phyloP scores from a whole-genome alignment of 164 flowering plant species.

The Liriodendron chinense region DNA sequence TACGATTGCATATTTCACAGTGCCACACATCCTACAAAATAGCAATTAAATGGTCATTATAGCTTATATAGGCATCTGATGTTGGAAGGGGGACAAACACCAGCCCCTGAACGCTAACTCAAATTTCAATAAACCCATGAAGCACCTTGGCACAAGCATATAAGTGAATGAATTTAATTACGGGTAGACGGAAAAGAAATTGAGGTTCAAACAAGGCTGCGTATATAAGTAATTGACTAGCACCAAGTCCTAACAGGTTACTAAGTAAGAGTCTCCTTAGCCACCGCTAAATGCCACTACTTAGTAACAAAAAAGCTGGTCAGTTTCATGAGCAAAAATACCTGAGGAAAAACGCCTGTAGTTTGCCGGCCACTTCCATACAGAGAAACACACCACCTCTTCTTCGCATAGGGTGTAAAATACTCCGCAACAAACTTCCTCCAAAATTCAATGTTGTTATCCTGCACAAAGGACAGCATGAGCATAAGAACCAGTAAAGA shows the following conservation, averaged over 20 bases:
- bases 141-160: too few relatives aligned
- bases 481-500: not conserved
- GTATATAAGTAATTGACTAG: not conserved
- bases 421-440: conserved; percentile 91
- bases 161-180: too few relatives aligned
- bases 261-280: too few relatives aligned
- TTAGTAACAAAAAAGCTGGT: not conserved
- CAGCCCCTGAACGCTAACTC: not conserved
- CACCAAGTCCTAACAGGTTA: too few relatives aligned
- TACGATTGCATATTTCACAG: conserved; percentile 96
- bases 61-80: conserved; percentile 1
- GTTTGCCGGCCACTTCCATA: conserved; percentile 97
- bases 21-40: conserved; percentile 94
- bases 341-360: conserved; percentile 99
- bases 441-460: conserved; percentile 97
- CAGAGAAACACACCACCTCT: conserved; percentile 98
- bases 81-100: not conserved
- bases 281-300: too few relatives aligned
- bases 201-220: not conserved
- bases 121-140: not conserved
- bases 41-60: not conserved
- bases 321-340: conserved; percentile 22
- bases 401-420: conserved; percentile 95
- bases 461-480: conserved; percentile 40
- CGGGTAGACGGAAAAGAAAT: not conserved